A percentile compares a stretch with the other conserved stretches of the same genome.
These are phyloP conservation scores for Boletus rex-veris DNA, from an alignment of 768 basidiomycete species.

Conservation along the genomic window DNA sequence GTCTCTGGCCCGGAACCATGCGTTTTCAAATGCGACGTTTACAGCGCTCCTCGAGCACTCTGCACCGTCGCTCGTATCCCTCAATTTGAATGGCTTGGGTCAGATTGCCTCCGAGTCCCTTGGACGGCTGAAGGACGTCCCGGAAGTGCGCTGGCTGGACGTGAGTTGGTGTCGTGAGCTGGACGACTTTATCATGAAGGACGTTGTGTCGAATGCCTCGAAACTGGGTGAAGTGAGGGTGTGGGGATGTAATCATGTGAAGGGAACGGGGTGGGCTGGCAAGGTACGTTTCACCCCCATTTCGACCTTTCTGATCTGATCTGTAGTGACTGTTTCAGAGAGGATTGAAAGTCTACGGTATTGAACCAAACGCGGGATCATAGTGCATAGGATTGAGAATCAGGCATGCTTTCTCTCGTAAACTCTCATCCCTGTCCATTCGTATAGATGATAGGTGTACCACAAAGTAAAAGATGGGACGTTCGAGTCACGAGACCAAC, in stretches of 20 bases:
- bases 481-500: no score
- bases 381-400: background rate
- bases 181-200: constrained; percentile 80
- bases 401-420: background rate
- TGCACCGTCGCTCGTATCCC: constrained; percentile 47
- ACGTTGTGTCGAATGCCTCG: constrained; percentile 48
- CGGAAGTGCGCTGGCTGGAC: constrained; percentile 58
- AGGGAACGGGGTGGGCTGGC: constrained; percentile 38
- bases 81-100: constrained; percentile 81
- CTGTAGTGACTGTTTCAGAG: constrained; percentile 12
- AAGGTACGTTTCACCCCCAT: constrained; percentile 36
- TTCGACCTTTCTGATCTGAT: background rate
- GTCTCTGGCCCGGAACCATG: constrained; percentile 62
- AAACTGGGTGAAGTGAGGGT: constrained; percentile 45
- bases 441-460: background rate
- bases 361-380: constrained; percentile 38
- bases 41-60: constrained; percentile 66
- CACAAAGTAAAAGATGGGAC: background rate
- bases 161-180: constrained; percentile 82
- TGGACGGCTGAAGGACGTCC: constrained; percentile 33
- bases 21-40: constrained; percentile 53
- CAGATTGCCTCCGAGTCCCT: constrained; percentile 50
- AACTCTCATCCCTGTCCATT: background rate
- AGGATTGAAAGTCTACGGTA: constrained; percentile 28
- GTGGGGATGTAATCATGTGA: constrained; percentile 53